Conservation (phyloP, 1,284 basidiomycete species). For the Papiliotrema nemorosa region DNA sequence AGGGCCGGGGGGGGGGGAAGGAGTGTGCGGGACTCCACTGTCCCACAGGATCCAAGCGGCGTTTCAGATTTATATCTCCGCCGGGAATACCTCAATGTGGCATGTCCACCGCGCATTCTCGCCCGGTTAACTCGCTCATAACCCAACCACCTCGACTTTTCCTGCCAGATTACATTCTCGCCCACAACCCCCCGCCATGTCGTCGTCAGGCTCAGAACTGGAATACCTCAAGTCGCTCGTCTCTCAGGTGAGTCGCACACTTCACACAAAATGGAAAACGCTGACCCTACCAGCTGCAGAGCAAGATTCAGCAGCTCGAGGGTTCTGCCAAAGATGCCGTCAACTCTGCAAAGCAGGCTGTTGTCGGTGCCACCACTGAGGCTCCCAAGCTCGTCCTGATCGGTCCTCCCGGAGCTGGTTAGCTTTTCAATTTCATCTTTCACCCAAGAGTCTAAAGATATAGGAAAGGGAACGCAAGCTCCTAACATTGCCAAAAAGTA, state of each 20-base stretch:
- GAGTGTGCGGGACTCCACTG: too few relatives aligned
- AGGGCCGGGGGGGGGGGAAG: too few relatives aligned
- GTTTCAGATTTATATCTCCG: too few relatives aligned
- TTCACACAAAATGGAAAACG: not conserved
- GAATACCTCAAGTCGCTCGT: constrained; percentile 85
- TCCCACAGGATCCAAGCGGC: too few relatives aligned
- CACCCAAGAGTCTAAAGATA: not conserved
- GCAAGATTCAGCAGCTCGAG: constrained; percentile 46
- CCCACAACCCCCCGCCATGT: not conserved
- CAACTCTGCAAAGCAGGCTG: constrained; percentile 50
- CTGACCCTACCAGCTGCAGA: constrained; percentile 31
- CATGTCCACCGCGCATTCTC: too few relatives aligned
- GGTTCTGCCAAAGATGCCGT: constrained; percentile 51
- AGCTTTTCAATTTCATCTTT: constrained; percentile 37
- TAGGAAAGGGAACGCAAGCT: constrained; percentile 97
- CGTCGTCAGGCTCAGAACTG: constrained; percentile 53
- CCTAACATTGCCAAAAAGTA: constrained; percentile 88
- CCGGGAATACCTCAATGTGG: too few relatives aligned
- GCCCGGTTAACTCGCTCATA: not conserved
- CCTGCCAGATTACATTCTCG: too few relatives aligned
- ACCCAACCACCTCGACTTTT: not conserved
- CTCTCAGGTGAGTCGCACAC: constrained; percentile 52
- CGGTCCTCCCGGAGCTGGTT: constrained; percentile 94
- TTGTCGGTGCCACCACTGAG: constrained; percentile 17
- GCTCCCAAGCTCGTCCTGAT: constrained; percentile 82